phyloP scores from a whole-genome alignment of 2,329 filamentous ascomycete species.

The Pseudogymnoascus sp. region DNA sequence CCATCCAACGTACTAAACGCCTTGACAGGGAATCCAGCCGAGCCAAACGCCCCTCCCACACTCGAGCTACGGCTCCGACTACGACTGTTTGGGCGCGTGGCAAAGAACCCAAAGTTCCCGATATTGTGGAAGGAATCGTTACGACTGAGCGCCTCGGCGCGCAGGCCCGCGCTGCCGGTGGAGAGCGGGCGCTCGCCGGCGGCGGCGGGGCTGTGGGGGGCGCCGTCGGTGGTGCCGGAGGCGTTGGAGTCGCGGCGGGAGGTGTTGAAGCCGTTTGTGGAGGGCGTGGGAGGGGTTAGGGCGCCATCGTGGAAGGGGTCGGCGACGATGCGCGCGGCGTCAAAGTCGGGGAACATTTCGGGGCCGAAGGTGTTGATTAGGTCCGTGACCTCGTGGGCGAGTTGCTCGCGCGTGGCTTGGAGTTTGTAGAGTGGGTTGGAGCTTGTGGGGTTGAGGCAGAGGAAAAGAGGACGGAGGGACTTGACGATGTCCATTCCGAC shows the following conservation, averaged over 20 bases:
- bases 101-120: slow-evolving; percentile 80
- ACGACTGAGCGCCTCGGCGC: slow-evolving; percentile 48
- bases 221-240: slow-evolving; percentile 31
- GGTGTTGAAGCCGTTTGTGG: slow-evolving; percentile 14
- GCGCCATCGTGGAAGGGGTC: slow-evolving; percentile 35
- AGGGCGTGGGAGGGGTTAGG: slow-evolving; percentile 20
- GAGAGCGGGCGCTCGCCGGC: slow-evolving; percentile 14
- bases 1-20: slow-evolving; percentile 62
- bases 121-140: slow-evolving; percentile 95
- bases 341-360: slow-evolving; percentile 96
- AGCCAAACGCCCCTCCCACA: slow-evolving; percentile 53
- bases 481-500: slow-evolving; percentile 99
- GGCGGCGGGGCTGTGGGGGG: slow-evolving; percentile 23
- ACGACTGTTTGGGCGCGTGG: slow-evolving; percentile 77
- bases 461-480: slow-evolving; percentile 76
- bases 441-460: slow-evolving; percentile 77
- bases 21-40: slow-evolving; percentile 56
- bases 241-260: slow-evolving; percentile 43
- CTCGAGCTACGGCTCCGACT: slow-evolving; percentile 63
- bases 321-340: slow-evolving; percentile 61
- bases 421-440: slow-evolving; percentile 77
- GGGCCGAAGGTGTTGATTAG: slow-evolving; percentile 93
- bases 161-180: slow-evolving; percentile 15
- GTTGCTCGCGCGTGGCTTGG: slow-evolving; percentile 59
- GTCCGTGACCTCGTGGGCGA: slow-evolving; percentile 77